Evolutionary conservation across 352 stramenopile genomes (phyloP).

Genomic region (Globisporangium orthogonon): DNA sequence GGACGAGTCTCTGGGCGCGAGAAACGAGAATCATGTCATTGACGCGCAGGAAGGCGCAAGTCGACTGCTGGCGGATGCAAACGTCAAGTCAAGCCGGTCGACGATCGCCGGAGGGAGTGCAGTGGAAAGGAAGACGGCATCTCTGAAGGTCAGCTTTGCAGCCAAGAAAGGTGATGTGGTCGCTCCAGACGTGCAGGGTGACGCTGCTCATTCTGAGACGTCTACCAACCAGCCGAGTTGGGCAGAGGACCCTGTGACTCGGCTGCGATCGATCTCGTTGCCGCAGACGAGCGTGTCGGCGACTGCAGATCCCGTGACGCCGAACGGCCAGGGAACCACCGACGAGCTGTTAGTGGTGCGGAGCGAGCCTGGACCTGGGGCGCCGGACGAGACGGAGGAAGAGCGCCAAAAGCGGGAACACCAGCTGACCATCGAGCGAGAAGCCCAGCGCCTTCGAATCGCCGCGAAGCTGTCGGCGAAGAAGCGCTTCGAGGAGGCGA

Average conservation of each 20-base stretch:
- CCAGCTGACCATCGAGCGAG: constrained; percentile 52
- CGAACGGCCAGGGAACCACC: constrained; percentile 4
- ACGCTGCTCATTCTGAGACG: too few species aligned
- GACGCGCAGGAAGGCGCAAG: not conserved
- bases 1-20: constrained; percentile 4
- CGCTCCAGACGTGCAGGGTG: too few species aligned
- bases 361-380: not conserved
- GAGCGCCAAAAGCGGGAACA: constrained; percentile 44
- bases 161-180: constrained; percentile 4
- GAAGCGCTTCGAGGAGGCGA: constrained; percentile 72
- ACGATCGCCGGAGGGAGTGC: not conserved
- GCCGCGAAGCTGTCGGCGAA: constrained; percentile 62
- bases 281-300: constrained; percentile 2
- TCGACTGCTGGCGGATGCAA: not conserved
- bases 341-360: constrained; percentile 1
- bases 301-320: constrained; percentile 2
- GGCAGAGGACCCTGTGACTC: constrained; percentile 3
- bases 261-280: constrained; percentile 8
- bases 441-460: constrained; percentile 57
- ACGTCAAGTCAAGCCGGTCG: not conserved
- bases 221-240: not conserved
- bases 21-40: not conserved
- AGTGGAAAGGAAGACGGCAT: constrained; percentile 9
- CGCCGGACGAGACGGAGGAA: constrained; percentile 15
- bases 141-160: constrained; percentile 13